Percentiles rank a stretch among this genome's conserved stretches.
Evolutionary conservation across 495 filamentous ascomycete species (phyloP).

Genomic region (Echria macrotheca): DNA sequence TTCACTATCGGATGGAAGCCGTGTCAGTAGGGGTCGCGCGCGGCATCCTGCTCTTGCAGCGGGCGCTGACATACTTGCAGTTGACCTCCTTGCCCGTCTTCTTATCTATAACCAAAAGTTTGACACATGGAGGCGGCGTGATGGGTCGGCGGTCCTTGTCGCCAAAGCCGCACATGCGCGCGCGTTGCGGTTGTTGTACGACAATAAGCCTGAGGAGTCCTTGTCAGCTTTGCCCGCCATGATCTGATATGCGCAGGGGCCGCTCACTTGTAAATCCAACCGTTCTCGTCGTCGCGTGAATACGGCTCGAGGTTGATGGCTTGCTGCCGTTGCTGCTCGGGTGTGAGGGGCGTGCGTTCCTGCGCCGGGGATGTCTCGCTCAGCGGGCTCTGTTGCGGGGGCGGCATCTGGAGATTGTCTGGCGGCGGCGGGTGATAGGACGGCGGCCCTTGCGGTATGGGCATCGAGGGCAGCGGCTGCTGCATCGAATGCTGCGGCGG

Average conservation of each 20-base stretch:
- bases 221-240: no score
- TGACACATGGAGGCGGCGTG: slow-evolving; percentile 89
- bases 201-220: slow-evolving; percentile 74
- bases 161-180: slow-evolving; percentile 98
- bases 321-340: slow-evolving; percentile 26
- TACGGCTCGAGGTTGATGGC: slow-evolving; percentile 24
- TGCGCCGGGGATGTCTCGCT: slow-evolving; percentile 15
- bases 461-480: slow-evolving; percentile 25
- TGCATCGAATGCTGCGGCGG: slow-evolving; percentile 24
- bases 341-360: slow-evolving; percentile 21
- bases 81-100: slow-evolving; percentile 81
- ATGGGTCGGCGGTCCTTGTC: slow-evolving; percentile 98
- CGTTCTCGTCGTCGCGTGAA: slow-evolving; percentile 23
- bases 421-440: slow-evolving; percentile 17
- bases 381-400: slow-evolving; percentile 17
- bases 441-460: slow-evolving; percentile 17
- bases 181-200: slow-evolving; percentile 87
- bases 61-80: slow-evolving; percentile 82
- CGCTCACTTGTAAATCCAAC: slow-evolving; percentile 28
- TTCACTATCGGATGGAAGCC: slow-evolving; percentile 33
- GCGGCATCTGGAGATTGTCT: slow-evolving; percentile 18
- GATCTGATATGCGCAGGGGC: no score
- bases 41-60: no score
- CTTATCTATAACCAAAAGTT: slow-evolving; percentile 74
- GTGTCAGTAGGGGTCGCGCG: no score